Base-by-base conservation (phyloP, 768 basidiomycete species). In the Pisolithus orientalis region DNA sequence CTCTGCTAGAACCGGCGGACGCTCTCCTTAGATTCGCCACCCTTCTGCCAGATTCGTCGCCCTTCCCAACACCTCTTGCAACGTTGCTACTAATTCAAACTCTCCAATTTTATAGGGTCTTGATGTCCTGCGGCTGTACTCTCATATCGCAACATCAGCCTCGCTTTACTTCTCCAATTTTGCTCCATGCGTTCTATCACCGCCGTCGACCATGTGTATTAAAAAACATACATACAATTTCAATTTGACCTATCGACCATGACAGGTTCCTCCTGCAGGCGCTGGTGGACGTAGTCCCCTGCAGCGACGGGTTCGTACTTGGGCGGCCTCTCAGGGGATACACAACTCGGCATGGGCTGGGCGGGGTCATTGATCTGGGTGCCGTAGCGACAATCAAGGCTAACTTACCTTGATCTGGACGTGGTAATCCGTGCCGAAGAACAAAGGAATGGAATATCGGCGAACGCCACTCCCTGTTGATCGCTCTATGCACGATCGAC, bases 381-480 rank as follows among this genome's bases (percentile, higher is more conserved):
- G 1, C 11, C 25, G 6, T 43, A 21, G 39, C 14, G 16, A 4
- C 24, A 14, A n/a, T 14, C 11, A 45, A 58, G 1, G 34, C 13
- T 3, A 45, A 57, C 77, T 7, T 52, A 90, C 90, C 78, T 90
- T 84, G 2, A 95, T 75, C 50, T 70, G 73, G 4, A 93, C 88
- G 55, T 94, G 80, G 62, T 92, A 91, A 63, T 94, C 90, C 14
- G 84, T 85, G 2, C 94, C 92, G 57, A 94, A 92, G 72, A 96
- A 95, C 28, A 94, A 72, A 0, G 94, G 92, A 21, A 94, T 88
- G 0, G 90, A 91, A 65, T 89, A 94, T 25, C 94, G 78, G 21
- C 74, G 70, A 28, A 75, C 70, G 4, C 89, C 87, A 24, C 80
- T 82, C 40, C n/a, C 82, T 75, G 58, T 94, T 94, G 58, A 90